Percentiles rank a stretch among this genome's conserved stretches.
These are phyloP conservation scores for Alternaria panax DNA, from an alignment of 2,329 filamentous ascomycete genomes.

Conservation along the genomic window DNA sequence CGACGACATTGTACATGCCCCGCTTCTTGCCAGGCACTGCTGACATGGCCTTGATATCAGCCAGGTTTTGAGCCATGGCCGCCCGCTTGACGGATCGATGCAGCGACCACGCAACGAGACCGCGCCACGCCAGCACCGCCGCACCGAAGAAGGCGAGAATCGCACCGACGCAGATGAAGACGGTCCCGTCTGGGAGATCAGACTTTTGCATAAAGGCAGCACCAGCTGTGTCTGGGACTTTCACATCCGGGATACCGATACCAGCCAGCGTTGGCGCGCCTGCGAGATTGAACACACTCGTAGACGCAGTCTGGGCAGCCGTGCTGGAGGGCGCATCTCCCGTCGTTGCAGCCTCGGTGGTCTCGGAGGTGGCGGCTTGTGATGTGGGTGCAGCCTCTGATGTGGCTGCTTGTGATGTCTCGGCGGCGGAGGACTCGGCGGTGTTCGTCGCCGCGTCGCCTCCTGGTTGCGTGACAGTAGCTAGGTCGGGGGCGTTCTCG, in stretches of 20 bases:
- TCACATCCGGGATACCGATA: slow-evolving; percentile 69
- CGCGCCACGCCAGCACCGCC: slow-evolving; percentile 86
- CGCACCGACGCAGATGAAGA: slow-evolving; percentile 94
- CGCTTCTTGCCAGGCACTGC: slow-evolving; percentile 48
- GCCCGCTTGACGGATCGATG: slow-evolving; percentile 90
- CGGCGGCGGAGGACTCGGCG: slow-evolving; percentile 17
- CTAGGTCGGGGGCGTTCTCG: slow-evolving; percentile 38
- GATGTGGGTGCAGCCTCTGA: slow-evolving; percentile 18
- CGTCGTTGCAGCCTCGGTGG: slow-evolving; percentile 23
- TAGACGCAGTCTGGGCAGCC: slow-evolving; percentile 33
- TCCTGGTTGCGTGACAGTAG: slow-evolving; percentile 33
- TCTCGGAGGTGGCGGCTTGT: slow-evolving; percentile 20
- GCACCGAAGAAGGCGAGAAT: slow-evolving; percentile 83
- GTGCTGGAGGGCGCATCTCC: slow-evolving; percentile 18
- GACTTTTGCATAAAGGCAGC: slow-evolving; percentile 94
- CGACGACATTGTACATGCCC: slow-evolving; percentile 54
- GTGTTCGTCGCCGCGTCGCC: slow-evolving; percentile 28
- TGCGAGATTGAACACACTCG: slow-evolving; percentile 45
- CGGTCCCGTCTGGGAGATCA: slow-evolving; percentile 84
- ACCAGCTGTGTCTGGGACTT: slow-evolving; percentile 80
- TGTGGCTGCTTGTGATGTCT: slow-evolving; percentile 6
- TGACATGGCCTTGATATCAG: slow-evolving; percentile 72
- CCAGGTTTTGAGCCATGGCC: slow-evolving; percentile 74
- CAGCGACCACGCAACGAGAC: slow-evolving; percentile 85
- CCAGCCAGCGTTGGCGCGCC: slow-evolving; percentile 61